Percentiles rank a stretch among this genome's conserved stretches.
These are phyloP conservation scores for Flaveria linearis DNA, from an alignment of 129 eudicot genomes.

Conservation along the genomic window DNA sequence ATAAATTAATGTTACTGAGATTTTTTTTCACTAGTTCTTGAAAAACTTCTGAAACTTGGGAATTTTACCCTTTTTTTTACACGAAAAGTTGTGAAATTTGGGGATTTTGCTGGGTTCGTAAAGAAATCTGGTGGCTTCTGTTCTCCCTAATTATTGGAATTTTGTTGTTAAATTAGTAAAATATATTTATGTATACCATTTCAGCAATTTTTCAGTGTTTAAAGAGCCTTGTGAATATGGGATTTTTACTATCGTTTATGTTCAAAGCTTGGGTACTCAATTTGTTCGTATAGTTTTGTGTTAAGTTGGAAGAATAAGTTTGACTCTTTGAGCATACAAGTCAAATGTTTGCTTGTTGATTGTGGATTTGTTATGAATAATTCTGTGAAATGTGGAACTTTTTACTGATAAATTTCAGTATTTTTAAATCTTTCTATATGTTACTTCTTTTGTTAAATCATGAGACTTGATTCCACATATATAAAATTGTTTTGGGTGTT, in stretches of 20 bases:
- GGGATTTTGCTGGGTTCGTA: background rate
- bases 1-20: background rate
- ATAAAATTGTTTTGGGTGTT: background rate
- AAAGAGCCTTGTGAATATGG: background rate
- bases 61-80: conserved; percentile 4
- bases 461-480: conserved; percentile 3
- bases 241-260: background rate
- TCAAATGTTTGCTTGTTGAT: background rate
- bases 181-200: background rate
- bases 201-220: background rate
- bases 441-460: conserved; percentile 8
- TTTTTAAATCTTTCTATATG: background rate
- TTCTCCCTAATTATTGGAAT: background rate
- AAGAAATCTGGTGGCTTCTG: background rate
- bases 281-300: background rate
- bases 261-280: background rate
- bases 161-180: background rate
- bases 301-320: background rate
- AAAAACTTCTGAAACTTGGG: background rate
- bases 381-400: background rate
- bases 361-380: background rate
- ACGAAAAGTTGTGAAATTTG: background rate
- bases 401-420: background rate
- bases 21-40: background rate
- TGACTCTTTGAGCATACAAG: background rate